Evolutionary conservation across 2,329 filamentous ascomycete genomes (phyloP).

Genomic region (Stachybotrys elegans): DNA sequence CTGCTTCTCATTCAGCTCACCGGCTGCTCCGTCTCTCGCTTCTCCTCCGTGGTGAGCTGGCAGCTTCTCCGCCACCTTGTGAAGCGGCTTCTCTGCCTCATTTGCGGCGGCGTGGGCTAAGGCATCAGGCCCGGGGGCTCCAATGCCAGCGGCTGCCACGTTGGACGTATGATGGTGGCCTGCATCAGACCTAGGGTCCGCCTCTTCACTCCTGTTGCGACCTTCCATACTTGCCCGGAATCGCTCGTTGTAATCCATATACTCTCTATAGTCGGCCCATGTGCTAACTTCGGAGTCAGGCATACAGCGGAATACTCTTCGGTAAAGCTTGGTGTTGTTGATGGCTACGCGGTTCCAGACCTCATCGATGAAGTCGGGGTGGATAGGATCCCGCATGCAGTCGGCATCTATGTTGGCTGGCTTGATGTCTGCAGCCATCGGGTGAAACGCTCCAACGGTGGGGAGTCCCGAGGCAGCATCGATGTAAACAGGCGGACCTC

Average conservation of each 20-base stretch:
- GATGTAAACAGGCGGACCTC: constrained; percentile 60
- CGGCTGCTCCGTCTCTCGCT: constrained; percentile 23
- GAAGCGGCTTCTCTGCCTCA: constrained; percentile 27
- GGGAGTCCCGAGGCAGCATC: constrained; percentile 47
- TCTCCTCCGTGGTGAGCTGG: constrained; percentile 15
- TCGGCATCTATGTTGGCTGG: constrained; percentile 75
- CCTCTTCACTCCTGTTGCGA: constrained; percentile 47
- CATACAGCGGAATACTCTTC: constrained; percentile 93
- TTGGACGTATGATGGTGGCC: constrained; percentile 22
- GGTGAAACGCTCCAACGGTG: constrained; percentile 39
- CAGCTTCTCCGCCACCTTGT: constrained; percentile 22
- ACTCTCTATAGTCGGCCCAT: constrained; percentile 91
- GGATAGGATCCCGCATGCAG: constrained; percentile 90
- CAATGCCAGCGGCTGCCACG: constrained; percentile 34
- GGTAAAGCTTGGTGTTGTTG: constrained; percentile 94
- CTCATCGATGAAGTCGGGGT: constrained; percentile 76
- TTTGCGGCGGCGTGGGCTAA: constrained; percentile 28
- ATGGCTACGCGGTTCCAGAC: constrained; percentile 82
- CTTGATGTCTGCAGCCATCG: constrained; percentile 62
- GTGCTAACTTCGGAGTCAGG: constrained; percentile 90
- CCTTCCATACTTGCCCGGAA: constrained; percentile 65
- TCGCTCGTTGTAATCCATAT: constrained; percentile 67
- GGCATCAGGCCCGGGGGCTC: constrained; percentile 34
- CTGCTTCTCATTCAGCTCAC: constrained; percentile 36
- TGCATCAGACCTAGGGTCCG: constrained; percentile 36